Percentiles rank a stretch among this genome's conserved stretches.
Evolutionary conservation across 345 rosid species (phyloP).

Genomic region (Populus davidiana): DNA sequence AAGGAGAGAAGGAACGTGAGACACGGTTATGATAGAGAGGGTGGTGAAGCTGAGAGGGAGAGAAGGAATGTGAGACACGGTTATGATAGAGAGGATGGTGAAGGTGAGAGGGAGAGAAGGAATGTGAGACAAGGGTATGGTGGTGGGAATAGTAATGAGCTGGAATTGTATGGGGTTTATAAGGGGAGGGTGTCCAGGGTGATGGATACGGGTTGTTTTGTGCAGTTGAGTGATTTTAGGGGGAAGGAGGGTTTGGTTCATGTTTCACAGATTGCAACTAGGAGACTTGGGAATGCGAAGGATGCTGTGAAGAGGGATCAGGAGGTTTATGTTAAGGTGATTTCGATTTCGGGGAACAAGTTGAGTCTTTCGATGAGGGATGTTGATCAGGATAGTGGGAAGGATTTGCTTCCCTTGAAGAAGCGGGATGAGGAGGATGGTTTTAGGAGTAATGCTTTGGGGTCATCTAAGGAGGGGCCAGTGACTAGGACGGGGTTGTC

Average conservation of each 20-base stretch:
- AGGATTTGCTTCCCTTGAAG: slow-evolving; percentile 74
- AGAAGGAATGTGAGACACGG: slow-evolving; percentile 16
- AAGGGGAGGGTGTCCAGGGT: slow-evolving; percentile 79
- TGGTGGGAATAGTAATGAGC: slow-evolving; percentile 36
- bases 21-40: not conserved
- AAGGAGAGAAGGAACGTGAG: not conserved
- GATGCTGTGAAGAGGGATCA: slow-evolving; percentile 70
- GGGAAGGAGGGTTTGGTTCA: slow-evolving; percentile 94
- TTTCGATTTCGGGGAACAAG: slow-evolving; percentile 58
- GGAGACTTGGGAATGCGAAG: slow-evolving; percentile 55
- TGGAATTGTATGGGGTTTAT: slow-evolving; percentile 70
- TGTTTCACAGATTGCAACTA: slow-evolving; percentile 74
- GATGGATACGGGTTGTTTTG: slow-evolving; percentile 82
- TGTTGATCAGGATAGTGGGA: slow-evolving; percentile 79
- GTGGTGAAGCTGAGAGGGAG: slow-evolving; percentile 19
- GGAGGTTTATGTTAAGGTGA: slow-evolving; percentile 77
- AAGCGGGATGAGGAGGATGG: slow-evolving; percentile 52
- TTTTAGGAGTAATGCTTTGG: slow-evolving; percentile 52
- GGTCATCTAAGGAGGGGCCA: slow-evolving; percentile 51
- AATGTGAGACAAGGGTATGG: slow-evolving; percentile 11
- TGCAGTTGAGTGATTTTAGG: slow-evolving; percentile 64
- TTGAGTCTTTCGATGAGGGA: slow-evolving; percentile 76
- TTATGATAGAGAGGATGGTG: not conserved
- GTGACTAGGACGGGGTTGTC: slow-evolving; percentile 63
- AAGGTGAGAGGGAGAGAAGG: slow-evolving; percentile 20